phyloP scores from a whole-genome alignment of 306 rosid genomes.

The Trifolium subterraneum region DNA sequence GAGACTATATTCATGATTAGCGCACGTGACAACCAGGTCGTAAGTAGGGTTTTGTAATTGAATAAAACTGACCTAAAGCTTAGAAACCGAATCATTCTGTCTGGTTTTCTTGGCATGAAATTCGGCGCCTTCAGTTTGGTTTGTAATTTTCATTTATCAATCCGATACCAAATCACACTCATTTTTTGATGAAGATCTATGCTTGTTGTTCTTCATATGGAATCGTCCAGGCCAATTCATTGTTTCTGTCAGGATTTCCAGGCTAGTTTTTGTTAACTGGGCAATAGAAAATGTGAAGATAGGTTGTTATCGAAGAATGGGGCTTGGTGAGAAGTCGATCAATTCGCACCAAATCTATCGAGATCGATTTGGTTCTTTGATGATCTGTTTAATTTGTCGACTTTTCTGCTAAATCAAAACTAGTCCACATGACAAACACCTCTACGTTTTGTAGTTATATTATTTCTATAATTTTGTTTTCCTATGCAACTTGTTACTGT shows the following conservation, averaged over 20 bases:
- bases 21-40: constrained; percentile 7
- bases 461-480: background rate
- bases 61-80: background rate
- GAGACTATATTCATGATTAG: background rate
- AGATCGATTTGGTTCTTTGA: background rate
- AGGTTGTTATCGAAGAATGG: background rate
- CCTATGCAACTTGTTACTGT: background rate
- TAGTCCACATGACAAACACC: background rate
- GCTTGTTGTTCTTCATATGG: constrained; percentile 3
- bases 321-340: no score
- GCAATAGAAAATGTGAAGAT: constrained; percentile 8
- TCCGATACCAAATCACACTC: background rate
- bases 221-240: background rate
- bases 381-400: constrained; percentile 12
- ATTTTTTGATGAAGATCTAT: background rate
- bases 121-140: constrained; percentile 13
- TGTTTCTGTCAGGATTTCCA: background rate
- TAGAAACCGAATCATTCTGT: background rate
- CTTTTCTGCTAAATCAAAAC: background rate
- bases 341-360: background rate
- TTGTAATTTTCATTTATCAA: constrained; percentile 14
- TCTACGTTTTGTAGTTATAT: constrained; percentile 7
- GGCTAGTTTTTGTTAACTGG: constrained; percentile 7
- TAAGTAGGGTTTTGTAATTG: background rate
- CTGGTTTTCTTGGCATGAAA: constrained; percentile 1